phyloP scores from a whole-genome alignment of 108 stramenopile genomes.

The Bacterosira constricta region DNA sequence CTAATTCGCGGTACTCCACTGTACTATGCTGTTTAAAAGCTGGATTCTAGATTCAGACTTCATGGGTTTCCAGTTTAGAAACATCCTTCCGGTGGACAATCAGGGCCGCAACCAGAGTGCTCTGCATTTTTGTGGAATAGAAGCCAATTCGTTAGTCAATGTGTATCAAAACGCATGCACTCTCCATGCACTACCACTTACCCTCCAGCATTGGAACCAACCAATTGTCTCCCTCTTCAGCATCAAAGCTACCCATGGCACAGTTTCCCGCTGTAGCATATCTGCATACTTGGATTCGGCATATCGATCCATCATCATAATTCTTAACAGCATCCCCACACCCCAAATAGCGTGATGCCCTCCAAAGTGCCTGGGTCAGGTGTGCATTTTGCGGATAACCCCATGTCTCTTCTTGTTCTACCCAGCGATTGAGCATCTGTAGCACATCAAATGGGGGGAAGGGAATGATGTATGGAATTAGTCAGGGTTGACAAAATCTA shows the following conservation, averaged over 20 bases:
- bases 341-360: conserved; percentile 35
- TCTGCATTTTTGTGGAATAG: not conserved
- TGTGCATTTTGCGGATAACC: conserved; percentile 24
- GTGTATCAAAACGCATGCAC: not conserved
- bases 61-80: too few relatives aligned
- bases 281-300: conserved; percentile 38
- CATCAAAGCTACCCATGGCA: conserved; percentile 23
- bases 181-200: not conserved
- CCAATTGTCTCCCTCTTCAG: conserved; percentile 26
- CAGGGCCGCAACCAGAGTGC: conserved; percentile 14
- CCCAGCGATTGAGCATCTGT: conserved; percentile 33
- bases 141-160: too few relatives aligned
- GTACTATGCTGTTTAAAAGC: too few relatives aligned
- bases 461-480: too few relatives aligned
- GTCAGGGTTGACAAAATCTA: not conserved
- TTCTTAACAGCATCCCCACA: conserved; percentile 29
- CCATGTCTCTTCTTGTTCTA: conserved; percentile 19
- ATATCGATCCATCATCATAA: conserved; percentile 27
- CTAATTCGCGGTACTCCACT: too few relatives aligned
- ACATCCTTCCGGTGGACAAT: conserved; percentile 40
- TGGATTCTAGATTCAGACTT: too few relatives aligned
- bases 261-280: conserved; percentile 38
- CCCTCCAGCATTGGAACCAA: conserved; percentile 36
- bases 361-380: conserved; percentile 37
- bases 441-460: not conserved